Base-by-base conservation (phyloP, 805 yeast species). In the Schwanniomyces vanrijiae region DNA sequence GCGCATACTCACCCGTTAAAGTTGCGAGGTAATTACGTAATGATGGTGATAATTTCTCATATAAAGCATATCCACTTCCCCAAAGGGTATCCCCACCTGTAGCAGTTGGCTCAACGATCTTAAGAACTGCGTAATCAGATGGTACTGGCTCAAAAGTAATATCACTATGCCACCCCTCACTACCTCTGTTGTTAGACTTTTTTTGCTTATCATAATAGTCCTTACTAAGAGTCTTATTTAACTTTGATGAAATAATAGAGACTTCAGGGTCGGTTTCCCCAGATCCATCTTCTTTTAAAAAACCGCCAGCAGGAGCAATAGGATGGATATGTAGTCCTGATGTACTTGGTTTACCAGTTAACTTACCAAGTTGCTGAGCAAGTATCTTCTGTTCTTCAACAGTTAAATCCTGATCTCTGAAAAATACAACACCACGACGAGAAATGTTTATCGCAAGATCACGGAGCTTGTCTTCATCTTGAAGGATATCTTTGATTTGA, bases 81-180 rank as follows among this genome's bases (percentile, higher is more conserved):
- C 80, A 80, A 7, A 70, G 56, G 3, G 85, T 81, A 53, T 80
- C 85, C 25, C 84, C 84, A 11, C 81, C 83, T 22, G 68, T 62
- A 10, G 56, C 56, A 6, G 82, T 81, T 24, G 76, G 69, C 16
- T 79, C 67, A 54, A 80, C 81, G 56, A 75, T 68, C 53, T 79
- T 80, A 54, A 82, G 66, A 51, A 75, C 77, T 3, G 86, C 80
- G 52, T 75, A 66, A 19, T 81, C 82, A 2, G 85, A 78, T 5
- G 85, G 84, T 46, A 77, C 79, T 40, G 68, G 65, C 64, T 81
- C 85, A 54, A 80, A 83, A 37, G 75, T 75, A 43, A 81, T 68
- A 57, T 80, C 84, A 6, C 82, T 71, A 65, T 80, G 84, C 78
- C 80, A 78, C 11, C 49, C 49, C 14, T 29, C 33, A 18, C 40